Evolutionary conservation across 2,329 filamentous ascomycete genomes (phyloP), one percentile per base, ranked within the genome.

Genomic region (Metarhizium robertsii): DNA sequence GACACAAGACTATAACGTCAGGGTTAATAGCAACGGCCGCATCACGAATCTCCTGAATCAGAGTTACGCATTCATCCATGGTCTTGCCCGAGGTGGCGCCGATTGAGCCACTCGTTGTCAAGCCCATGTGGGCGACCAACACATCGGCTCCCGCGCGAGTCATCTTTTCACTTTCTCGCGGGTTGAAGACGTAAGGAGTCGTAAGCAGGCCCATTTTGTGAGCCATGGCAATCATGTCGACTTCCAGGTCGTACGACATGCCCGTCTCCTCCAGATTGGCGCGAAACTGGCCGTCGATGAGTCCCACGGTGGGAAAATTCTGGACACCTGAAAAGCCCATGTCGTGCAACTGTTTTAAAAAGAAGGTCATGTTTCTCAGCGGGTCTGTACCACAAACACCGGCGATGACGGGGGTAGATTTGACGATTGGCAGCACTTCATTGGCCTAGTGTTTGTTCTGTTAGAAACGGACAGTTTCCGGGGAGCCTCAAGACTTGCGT

Each of bases 361-460:
- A 88, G 5, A 68, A 64, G 2, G 76, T 69, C 66, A 88, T 87
- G 55, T 78, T 73, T 34, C 82, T 76, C 69, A 88, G 87, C 0
- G 85, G 86, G 58, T 89, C 86, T 0, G 84, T 87, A 13, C 79
- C 85, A 64, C 86, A 89, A 20, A 89, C 83, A 1, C 86, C 86
- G 1, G 86, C 85, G 0, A 89, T 74, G 4, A 89, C 85, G 1
- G 85, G 84, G 0, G 83, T 84, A 30, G 78, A 71, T 50, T 78
- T 71, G 20, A 88, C 81, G 2, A 88, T 71, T 0, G 85, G 84
- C 2, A 89, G 74, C 2, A 88, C 80, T 68, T 88, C 86, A 13
- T 71, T 76, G 0, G 84, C 82, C 79, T 81, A 53, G 25, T 4
- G 40, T n/a, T 34, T 11, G 32, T 7, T 34, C 32, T 11, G 32